Evolutionary conservation across 257 asterid genomes (phyloP).

Genomic region (Rhazya stricta): DNA sequence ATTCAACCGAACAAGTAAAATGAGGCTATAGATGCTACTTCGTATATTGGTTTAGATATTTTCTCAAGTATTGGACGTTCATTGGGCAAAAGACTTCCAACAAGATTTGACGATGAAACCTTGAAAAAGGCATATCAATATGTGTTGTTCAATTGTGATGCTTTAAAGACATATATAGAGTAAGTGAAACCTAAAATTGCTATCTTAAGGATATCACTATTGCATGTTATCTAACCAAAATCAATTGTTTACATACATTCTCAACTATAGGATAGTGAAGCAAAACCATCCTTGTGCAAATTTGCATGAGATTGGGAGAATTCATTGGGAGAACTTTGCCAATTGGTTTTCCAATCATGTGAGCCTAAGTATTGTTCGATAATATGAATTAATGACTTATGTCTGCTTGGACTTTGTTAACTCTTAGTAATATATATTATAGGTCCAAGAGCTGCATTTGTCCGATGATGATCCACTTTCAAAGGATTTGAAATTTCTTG

Average conservation of each 20-base stretch:
- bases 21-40: not conserved
- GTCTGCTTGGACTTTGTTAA: no score
- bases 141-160: not conserved
- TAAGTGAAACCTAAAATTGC: not conserved
- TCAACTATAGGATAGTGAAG: not conserved
- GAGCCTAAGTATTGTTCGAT: not conserved
- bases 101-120: not conserved
- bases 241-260: not conserved
- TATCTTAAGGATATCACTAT: no score
- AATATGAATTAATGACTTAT: no score
- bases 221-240: not conserved
- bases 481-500: not conserved
- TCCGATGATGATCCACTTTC: not conserved
- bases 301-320: not conserved
- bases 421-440: no score
- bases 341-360: not conserved
- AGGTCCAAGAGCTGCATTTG: not conserved
- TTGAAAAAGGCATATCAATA: no score
- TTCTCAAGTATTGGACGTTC: not conserved
- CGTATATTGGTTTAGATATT: not conserved
- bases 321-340: not conserved
- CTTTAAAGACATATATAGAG: not conserved
- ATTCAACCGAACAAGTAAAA: not conserved
- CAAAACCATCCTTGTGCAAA: not conserved
- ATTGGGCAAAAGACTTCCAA: not conserved